These are phyloP conservation scores for Pythium scleroteichum DNA, from an alignment of 352 stramenopile genomes.

Conservation along the genomic window DNA sequence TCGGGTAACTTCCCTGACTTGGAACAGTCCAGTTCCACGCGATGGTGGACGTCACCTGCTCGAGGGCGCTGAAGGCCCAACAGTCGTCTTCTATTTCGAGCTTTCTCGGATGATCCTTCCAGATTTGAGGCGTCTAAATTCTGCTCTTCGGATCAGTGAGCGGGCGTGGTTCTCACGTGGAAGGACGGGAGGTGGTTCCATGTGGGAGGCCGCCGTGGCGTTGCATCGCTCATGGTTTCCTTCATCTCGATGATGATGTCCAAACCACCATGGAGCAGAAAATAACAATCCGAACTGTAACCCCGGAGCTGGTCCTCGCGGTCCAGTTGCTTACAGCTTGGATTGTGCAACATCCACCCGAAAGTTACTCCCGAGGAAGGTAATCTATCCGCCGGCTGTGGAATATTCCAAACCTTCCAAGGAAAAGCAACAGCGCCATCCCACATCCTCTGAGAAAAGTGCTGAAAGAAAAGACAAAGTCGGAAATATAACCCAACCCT, in stretches of 20 bases:
- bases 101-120: conserved; percentile 19
- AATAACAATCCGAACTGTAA: conserved; percentile 9
- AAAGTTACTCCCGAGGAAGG: conserved; percentile 1
- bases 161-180: neutral
- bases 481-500: conserved; percentile 34
- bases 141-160: conserved; percentile 9
- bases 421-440: conserved; percentile 11
- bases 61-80: neutral
- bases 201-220: neutral
- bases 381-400: conserved; percentile 4
- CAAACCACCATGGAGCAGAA: conserved; percentile 8
- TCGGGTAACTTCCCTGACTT: conserved; percentile 4
- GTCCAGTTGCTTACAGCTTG: conserved; percentile 12
- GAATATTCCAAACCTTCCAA: conserved; percentile 22
- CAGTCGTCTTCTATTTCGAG: conserved; percentile 27
- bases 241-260: conserved; percentile 2
- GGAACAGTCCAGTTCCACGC: neutral
- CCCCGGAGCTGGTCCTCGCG: neutral
- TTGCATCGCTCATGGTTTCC: neutral
- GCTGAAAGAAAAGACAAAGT: conserved; percentile 27
- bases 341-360: conserved; percentile 17
- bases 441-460: conserved; percentile 27
- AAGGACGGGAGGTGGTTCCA: conserved; percentile 6
- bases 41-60: conserved; percentile 10
- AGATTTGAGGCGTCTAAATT: conserved; percentile 18